These are phyloP conservation scores for Chlorencoelia australis DNA, from an alignment of 2,329 filamentous ascomycete genomes.

Conservation along the genomic window DNA sequence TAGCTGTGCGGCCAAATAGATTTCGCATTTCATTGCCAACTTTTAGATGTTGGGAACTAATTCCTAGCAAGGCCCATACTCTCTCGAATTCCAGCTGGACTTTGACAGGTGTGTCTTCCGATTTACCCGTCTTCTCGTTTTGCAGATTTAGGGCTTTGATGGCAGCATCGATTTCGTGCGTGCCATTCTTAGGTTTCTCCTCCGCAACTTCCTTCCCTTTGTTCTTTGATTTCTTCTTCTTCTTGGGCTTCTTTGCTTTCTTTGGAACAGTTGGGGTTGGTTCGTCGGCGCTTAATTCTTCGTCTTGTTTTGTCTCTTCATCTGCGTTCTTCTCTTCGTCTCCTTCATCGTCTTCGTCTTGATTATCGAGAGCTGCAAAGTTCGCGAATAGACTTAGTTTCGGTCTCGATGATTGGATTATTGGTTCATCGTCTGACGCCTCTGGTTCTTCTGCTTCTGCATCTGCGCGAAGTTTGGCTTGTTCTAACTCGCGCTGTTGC, in stretches of 20 bases:
- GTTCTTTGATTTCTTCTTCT: constrained; percentile 31
- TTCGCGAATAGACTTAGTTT: constrained; percentile 45
- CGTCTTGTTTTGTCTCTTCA: constrained; percentile 26
- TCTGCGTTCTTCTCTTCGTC: constrained; percentile 24
- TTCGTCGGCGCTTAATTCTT: constrained; percentile 25
- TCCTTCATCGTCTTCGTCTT: constrained; percentile 29
- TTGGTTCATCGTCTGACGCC: constrained; percentile 22
- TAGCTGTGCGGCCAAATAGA: constrained; percentile 54
- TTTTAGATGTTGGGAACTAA: constrained; percentile 68
- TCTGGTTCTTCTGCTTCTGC: constrained; percentile 21
- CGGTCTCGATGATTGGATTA: constrained; percentile 25
- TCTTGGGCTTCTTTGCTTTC: constrained; percentile 48
- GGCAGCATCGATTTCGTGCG: constrained; percentile 59
- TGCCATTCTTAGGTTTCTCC: constrained; percentile 23
- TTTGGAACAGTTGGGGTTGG: constrained; percentile 23
- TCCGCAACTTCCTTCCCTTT: constrained; percentile 15
- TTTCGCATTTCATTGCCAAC: constrained; percentile 84
- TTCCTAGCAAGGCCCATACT: constrained; percentile 42
- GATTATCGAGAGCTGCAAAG: constrained; percentile 35
- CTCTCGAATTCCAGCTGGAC: constrained; percentile 32
- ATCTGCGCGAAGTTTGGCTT: constrained; percentile 13
- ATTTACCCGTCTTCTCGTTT: constrained; percentile 10
- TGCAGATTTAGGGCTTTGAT: constrained; percentile 47
- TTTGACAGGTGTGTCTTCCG: constrained; percentile 19
- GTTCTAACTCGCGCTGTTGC: constrained; percentile 26